phyloP scores from a whole-genome alignment of 495 filamentous ascomycete species.

The Talaromyces trachyspermus region DNA sequence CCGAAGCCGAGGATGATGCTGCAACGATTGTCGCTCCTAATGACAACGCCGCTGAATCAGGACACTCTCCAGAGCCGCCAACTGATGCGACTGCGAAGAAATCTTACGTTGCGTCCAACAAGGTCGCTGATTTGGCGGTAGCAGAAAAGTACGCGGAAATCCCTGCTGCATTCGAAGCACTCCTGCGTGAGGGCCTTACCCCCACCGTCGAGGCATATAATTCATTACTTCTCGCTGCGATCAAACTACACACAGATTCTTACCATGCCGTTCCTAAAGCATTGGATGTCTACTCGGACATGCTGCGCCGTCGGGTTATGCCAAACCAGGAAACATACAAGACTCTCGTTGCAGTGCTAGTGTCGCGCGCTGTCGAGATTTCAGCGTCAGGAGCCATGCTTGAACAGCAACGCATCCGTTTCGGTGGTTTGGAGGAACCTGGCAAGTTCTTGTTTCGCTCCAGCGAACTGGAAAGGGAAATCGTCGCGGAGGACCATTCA shows the following conservation, averaged over 20 bases:
- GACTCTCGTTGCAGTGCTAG: constrained; percentile 73
- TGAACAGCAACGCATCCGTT: constrained; percentile 69
- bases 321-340: constrained; percentile 83
- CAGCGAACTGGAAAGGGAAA: constrained; percentile 71
- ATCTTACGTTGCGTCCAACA: constrained; percentile 61
- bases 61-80: constrained; percentile 20
- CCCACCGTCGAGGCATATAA: constrained; percentile 85
- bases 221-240: constrained; percentile 73
- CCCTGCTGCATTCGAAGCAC: constrained; percentile 77
- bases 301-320: constrained; percentile 76
- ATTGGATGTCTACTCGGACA: constrained; percentile 90
- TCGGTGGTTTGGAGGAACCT: constrained; percentile 76
- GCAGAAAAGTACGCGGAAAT: constrained; percentile 72
- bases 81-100: constrained; percentile 36
- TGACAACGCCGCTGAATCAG: constrained; percentile 19
- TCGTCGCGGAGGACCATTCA: constrained; percentile 79
- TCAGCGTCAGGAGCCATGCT: constrained; percentile 58
- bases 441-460: constrained; percentile 88
- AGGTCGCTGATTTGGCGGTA: constrained; percentile 63
- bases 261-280: constrained; percentile 81
- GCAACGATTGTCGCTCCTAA: constrained; percentile 24
- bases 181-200: constrained; percentile 68
- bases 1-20: constrained; percentile 32
- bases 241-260: constrained; percentile 60
- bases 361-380: constrained; percentile 68